These are phyloP conservation scores for Erythrobasidium hasegawianum DNA, from an alignment of 1,284 basidiomycete species.

Conservation along the genomic window DNA sequence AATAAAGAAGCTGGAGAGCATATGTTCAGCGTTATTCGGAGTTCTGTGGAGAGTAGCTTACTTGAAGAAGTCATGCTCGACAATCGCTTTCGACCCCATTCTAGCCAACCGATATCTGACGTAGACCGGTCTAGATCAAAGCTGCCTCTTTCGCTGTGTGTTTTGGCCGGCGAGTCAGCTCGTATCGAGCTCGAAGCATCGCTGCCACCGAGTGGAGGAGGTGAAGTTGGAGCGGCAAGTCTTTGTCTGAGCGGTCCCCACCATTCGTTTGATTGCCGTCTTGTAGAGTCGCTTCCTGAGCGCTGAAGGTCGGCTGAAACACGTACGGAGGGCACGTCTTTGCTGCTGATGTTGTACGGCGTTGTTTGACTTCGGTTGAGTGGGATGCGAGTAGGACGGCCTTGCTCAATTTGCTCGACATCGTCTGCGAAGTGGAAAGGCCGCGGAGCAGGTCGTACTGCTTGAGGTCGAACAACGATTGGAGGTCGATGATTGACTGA, in stretches of 20 bases:
- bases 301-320: slow-evolving; percentile 16
- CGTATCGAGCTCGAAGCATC: slow-evolving; percentile 8
- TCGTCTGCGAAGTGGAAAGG: slow-evolving; percentile 22
- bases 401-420: neutral
- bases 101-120: slow-evolving; percentile 31
- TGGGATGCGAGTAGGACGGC: slow-evolving; percentile 17
- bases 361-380: slow-evolving; percentile 27
- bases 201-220: slow-evolving; percentile 6
- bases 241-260: slow-evolving; percentile 24
- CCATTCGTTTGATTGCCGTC: slow-evolving; percentile 17
- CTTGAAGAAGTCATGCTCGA: slow-evolving; percentile 35
- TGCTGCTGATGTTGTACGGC: neutral
- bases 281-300: slow-evolving; percentile 19
- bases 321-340: neutral
- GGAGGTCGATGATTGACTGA: too few species aligned
- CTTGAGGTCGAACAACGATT: neutral
- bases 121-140: slow-evolving; percentile 33
- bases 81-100: slow-evolving; percentile 30
- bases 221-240: slow-evolving; percentile 11
- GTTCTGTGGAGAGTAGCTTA: neutral
- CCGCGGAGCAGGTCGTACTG: slow-evolving; percentile 8
- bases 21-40: neutral
- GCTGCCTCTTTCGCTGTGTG: slow-evolving; percentile 27
- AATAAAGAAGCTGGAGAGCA: slow-evolving; percentile 6
- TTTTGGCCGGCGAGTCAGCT: slow-evolving; percentile 22